These are phyloP conservation scores for Vaccinium corymbosum DNA, from an alignment of 148 eudicot species.

Conservation along the genomic window DNA sequence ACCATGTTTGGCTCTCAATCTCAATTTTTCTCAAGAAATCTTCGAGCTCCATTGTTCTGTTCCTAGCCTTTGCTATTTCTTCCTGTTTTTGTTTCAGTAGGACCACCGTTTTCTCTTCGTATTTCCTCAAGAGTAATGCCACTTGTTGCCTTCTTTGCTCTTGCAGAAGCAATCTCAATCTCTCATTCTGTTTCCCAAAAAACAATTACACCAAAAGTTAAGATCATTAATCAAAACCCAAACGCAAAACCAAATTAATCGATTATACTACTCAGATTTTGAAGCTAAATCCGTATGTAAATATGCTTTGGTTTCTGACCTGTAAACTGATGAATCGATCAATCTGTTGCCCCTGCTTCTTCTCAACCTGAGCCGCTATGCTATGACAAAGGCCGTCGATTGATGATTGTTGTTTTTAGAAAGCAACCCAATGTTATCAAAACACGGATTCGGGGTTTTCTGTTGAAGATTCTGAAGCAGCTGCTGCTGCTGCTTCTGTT, in stretches of 20 bases:
- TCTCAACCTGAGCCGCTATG: constrained; percentile 27
- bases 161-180: constrained; percentile 55
- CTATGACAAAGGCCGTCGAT: constrained; percentile 25
- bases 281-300: background rate
- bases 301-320: constrained; percentile 32
- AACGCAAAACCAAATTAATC: background rate
- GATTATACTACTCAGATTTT: background rate
- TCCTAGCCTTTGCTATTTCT: constrained; percentile 44
- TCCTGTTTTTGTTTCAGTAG: constrained; percentile 57
- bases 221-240: background rate
- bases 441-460: constrained; percentile 2
- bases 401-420: constrained; percentile 9
- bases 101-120: constrained; percentile 36
- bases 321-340: constrained; percentile 52
- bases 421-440: constrained; percentile 17
- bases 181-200: constrained; percentile 50
- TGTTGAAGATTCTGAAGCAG: constrained; percentile 20
- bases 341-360: constrained; percentile 50
- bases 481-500: constrained; percentile 16
- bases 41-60: constrained; percentile 49
- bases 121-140: constrained; percentile 27
- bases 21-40: constrained; percentile 45
- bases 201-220: background rate
- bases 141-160: constrained; percentile 61
- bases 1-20: constrained; percentile 45